These are phyloP conservation scores for Colletotrichum orbiculare DNA, from an alignment of 2,329 filamentous ascomycete species.

Conservation along the genomic window DNA sequence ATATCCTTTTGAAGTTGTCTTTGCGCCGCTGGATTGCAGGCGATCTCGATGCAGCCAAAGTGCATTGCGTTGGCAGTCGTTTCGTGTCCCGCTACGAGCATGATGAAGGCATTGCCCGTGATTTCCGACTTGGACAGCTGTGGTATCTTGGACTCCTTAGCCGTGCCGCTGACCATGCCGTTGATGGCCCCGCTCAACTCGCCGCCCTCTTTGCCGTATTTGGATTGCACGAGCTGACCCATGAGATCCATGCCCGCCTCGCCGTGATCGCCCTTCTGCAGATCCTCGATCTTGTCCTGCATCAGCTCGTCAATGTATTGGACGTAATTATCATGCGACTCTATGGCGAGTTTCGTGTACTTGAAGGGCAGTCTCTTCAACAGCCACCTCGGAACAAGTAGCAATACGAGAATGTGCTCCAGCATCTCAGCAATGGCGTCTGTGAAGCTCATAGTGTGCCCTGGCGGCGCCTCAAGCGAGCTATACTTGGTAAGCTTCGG, in stretches of 20 bases:
- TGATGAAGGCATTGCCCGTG: conserved; percentile 77
- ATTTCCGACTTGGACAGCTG: conserved; percentile 72
- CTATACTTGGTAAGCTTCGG: conserved; percentile 61
- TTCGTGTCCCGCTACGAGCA: conserved; percentile 81
- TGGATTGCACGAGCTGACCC: conserved; percentile 60
- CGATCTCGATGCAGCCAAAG: conserved; percentile 76
- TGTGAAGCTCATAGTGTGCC: conserved; percentile 74
- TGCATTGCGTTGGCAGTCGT: conserved; percentile 82
- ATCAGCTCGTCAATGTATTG: conserved; percentile 78
- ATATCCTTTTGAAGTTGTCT: conserved; percentile 75
- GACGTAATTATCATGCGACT: conserved; percentile 71
- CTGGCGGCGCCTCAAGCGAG: conserved; percentile 56
- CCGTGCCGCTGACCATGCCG: conserved; percentile 18
- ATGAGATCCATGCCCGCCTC: conserved; percentile 64
- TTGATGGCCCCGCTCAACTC: conserved; percentile 32
- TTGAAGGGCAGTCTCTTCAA: conserved; percentile 62
- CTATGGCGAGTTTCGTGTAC: conserved; percentile 60
- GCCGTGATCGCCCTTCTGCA: conserved; percentile 47
- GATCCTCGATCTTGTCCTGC: conserved; percentile 64
- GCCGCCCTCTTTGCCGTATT: conserved; percentile 45
- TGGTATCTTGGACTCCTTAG: conserved; percentile 43
- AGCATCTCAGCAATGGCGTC: conserved; percentile 70
- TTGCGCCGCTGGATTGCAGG: conserved; percentile 72
- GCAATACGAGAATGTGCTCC: conserved; percentile 70
- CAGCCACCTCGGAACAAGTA: conserved; percentile 69